Evolutionary conservation across 2,329 filamentous ascomycete species (phyloP).

Genomic region (Talaromyces sp.): DNA sequence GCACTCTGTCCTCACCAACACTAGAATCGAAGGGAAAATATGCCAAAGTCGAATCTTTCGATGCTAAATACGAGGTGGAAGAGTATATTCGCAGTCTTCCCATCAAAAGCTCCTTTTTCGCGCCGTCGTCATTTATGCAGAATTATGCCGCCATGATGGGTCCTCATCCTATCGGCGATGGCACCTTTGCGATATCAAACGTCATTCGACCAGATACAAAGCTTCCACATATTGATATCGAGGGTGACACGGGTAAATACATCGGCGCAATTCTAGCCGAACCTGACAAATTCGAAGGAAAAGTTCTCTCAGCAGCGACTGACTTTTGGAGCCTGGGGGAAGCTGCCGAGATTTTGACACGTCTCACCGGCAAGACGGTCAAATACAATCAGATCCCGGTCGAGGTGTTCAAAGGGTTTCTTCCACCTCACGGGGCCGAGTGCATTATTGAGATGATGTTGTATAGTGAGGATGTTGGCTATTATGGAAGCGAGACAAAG

Average conservation of each 20-base stretch:
- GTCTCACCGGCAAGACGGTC: conserved; percentile 37
- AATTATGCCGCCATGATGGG: conserved; percentile 36
- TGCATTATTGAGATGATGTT: conserved; percentile 26
- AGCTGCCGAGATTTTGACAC: conserved; percentile 32
- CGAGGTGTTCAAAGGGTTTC: conserved; percentile 25
- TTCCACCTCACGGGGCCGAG: conserved; percentile 18
- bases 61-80: conserved; percentile 56
- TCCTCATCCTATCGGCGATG: conserved; percentile 21
- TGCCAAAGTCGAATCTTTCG: conserved; percentile 49
- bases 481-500: conserved; percentile 35
- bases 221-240: conserved; percentile 35
- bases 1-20: conserved; percentile 22
- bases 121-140: conserved; percentile 56
- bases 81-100: conserved; percentile 51
- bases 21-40: conserved; percentile 35
- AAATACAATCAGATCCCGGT: conserved; percentile 30
- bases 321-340: conserved; percentile 32
- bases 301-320: conserved; percentile 35
- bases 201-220: conserved; percentile 22
- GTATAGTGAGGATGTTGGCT: conserved; percentile 35
- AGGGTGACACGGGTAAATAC: conserved; percentile 36
- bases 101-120: conserved; percentile 53
- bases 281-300: conserved; percentile 36
- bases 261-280: conserved; percentile 38
- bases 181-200: conserved; percentile 26